Evolutionary conservation across 257 asterid genomes (phyloP), one percentile per base, ranked within the genome.

Genomic region (Primulina eburnea): DNA sequence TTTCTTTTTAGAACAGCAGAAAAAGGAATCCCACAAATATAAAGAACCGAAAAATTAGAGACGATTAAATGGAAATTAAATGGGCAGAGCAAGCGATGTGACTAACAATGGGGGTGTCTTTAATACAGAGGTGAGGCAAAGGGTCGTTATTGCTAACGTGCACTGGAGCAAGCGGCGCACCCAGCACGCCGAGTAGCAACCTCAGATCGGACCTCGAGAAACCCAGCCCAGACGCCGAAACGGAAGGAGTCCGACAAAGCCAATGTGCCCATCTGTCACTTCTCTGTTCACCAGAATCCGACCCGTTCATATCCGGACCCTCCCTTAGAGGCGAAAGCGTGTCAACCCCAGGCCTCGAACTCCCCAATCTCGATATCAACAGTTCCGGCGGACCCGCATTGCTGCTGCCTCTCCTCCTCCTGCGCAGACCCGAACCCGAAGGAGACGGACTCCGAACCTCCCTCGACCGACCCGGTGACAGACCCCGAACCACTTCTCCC

Each of bases 111-210:
- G 86, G 88, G 34, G 88, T 85, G 57, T 83, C 87, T 53, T 86
- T 86, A 18, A 86, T 77, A 43, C 66, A 75, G 43, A 86, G 85
- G 75, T 86, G 87, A 21, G 90, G 90, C 75, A 87, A 67, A 61
- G 89, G 88, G 74, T 85, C 86, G 37, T 1, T 69, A 71, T 76
- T 80, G 84, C 83, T 87, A 74, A 89, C 92, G 84, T 85, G 96
- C 81, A 89, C 88, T 12, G 96, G 96, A 2, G 95, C 89, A 7
- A 89, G 82, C 73, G 95, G 96, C 73, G 96, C 92, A 50, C 92
- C 96, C 56, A 89, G 73, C 2, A 87, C 92, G 30, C 96, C 95
- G 53, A 89, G 96, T 14, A 89, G 81, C 76, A 89, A 77, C 84
- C 92, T 80, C 73, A 89, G 89, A 83, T 89, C 96, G 71, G 96